These are phyloP conservation scores for Tylopilus rubrobrunneus DNA, from an alignment of 768 basidiomycete genomes.

Conservation along the genomic window DNA sequence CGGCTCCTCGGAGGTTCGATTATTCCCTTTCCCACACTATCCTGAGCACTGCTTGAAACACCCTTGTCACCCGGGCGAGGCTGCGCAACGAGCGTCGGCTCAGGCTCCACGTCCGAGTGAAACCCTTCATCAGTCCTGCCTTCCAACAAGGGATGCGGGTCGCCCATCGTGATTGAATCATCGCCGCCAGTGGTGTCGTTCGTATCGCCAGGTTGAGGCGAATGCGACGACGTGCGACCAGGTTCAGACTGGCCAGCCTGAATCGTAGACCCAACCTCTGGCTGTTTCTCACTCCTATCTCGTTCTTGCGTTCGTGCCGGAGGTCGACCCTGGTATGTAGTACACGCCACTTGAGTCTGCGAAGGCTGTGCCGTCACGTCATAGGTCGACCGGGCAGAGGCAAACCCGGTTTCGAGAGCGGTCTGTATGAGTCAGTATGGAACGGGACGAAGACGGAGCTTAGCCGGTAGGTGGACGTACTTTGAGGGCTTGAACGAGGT, in stretches of 20 bases:
- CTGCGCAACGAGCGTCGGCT: conserved; percentile 17
- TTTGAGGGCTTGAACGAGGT: conserved; percentile 74
- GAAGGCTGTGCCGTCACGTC: conserved; percentile 38
- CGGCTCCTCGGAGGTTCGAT: conserved; percentile 10
- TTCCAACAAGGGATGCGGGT: conserved; percentile 8
- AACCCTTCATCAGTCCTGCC: background rate
- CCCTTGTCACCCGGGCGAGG: conserved; percentile 3
- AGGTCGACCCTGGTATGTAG: background rate
- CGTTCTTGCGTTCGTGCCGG: background rate
- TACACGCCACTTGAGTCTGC: conserved; percentile 16
- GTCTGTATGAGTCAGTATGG: conserved; percentile 35
- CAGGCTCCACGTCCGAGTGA: conserved; percentile 10
- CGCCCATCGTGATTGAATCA: conserved; percentile 5
- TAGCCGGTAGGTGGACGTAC: conserved; percentile 34
- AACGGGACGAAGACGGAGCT: background rate
- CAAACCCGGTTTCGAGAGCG: conserved; percentile 65
- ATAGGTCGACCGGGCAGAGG: conserved; percentile 70
- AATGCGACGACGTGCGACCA: background rate
- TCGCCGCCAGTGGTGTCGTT: background rate
- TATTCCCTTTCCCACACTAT: background rate
- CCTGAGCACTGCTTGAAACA: background rate
- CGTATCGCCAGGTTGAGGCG: background rate
- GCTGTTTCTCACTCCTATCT: conserved; percentile 2
- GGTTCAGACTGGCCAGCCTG: background rate
- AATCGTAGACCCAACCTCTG: background rate